These are phyloP conservation scores for Penicillium glabrum DNA, from an alignment of 2,329 filamentous ascomycete genomes.

Conservation along the genomic window DNA sequence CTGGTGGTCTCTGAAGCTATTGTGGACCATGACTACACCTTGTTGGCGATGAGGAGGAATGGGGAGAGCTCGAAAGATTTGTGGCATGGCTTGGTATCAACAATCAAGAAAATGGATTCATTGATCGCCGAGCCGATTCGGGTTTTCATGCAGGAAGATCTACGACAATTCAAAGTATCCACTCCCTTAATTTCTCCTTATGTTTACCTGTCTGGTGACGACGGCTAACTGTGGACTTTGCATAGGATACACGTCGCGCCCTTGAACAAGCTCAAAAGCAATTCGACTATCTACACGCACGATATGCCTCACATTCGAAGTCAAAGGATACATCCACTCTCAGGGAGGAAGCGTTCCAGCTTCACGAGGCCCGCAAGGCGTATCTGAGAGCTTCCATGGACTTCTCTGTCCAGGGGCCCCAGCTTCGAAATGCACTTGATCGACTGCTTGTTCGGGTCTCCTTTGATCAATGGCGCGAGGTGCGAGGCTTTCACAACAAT, in stretches of 20 bases:
- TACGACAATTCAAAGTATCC: constrained; percentile 74
- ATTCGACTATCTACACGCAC: constrained; percentile 77
- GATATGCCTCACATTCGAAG: constrained; percentile 84
- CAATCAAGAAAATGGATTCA: constrained; percentile 74
- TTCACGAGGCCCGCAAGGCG: constrained; percentile 86
- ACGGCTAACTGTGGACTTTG: constrained; percentile 10
- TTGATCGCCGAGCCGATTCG: constrained; percentile 80
- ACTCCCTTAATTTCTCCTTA: not conserved
- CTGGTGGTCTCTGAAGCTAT: constrained; percentile 74
- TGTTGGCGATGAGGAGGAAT: constrained; percentile 80
- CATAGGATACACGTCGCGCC: constrained; percentile 66
- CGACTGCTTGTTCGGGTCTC: constrained; percentile 82
- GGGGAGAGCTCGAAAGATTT: constrained; percentile 84
- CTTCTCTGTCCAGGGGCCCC: constrained; percentile 83
- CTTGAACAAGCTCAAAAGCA: constrained; percentile 79
- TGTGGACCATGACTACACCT: constrained; percentile 92
- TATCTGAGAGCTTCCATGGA: constrained; percentile 94
- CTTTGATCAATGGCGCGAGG: constrained; percentile 83
- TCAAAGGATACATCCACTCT: constrained; percentile 89
- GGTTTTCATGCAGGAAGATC: constrained; percentile 72
- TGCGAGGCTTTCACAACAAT: constrained; percentile 69
- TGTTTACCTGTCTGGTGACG: constrained; percentile 4
- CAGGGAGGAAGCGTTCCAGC: constrained; percentile 90
- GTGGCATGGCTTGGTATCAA: constrained; percentile 73
- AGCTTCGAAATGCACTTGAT: constrained; percentile 80